phyloP scores from a whole-genome alignment of 176 grass and related monocot species.

The Carex scoparia region DNA sequence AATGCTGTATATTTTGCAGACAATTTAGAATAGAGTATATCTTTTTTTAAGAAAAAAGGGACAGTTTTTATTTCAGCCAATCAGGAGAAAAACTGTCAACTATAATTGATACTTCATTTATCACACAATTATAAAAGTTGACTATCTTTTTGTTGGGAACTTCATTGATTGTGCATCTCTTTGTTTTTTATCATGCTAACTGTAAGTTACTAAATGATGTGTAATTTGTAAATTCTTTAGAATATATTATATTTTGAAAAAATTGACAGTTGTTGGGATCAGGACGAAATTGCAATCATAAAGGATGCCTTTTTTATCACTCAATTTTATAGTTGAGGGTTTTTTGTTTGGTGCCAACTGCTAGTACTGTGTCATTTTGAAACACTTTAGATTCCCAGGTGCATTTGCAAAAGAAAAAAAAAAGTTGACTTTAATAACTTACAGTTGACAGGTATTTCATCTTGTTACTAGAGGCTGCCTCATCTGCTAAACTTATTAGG shows the following conservation, averaged over 20 bases:
- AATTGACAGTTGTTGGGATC: neutral
- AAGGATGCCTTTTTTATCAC: neutral
- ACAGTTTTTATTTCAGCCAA: neutral
- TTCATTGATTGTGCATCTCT: neutral
- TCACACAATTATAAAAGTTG: neutral
- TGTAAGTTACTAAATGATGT: neutral
- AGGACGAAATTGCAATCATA: neutral
- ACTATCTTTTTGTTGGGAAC: neutral
- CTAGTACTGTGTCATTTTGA: neutral
- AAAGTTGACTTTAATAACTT: too few species aligned
- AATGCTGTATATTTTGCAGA: neutral
- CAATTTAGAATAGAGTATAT: neutral
- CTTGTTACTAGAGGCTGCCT: neutral
- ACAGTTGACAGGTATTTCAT: neutral
- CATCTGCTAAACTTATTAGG: neutral
- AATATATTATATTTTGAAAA: neutral
- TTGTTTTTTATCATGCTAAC: neutral
- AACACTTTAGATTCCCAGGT: neutral
- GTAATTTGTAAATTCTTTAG: neutral
- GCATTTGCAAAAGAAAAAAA: slow-evolving; percentile 4
- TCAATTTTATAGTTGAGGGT: neutral
- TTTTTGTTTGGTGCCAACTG: neutral
- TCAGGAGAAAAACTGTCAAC: neutral
- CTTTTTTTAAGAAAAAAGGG: neutral
- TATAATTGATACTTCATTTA: slow-evolving; percentile 1